Evolutionary conservation across 1,139 yeast genomes (phyloP), one percentile per base, ranked within the genome.

Genomic region (Yamadazyma blattariae): DNA sequence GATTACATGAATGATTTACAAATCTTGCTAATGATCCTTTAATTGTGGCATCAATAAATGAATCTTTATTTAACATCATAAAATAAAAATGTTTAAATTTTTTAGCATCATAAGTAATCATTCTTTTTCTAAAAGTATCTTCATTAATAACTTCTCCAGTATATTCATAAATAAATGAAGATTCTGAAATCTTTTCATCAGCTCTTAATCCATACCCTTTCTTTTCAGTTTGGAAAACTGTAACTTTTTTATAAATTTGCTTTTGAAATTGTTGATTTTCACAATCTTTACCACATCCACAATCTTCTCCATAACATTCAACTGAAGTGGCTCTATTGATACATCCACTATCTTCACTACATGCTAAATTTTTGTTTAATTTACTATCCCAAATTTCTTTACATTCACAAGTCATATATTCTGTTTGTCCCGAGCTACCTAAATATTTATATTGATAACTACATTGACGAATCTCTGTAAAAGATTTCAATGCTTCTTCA

Each of bases 31-130:
- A 61, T 16, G 90, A 79, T 3, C 97, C 98, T 59, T 77, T 84
- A 33, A 74, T 68, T 2, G 97, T 90, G 32, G 98, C 98, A 60
- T 92, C 98, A 40, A 92, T 87, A 54, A 88, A 92, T 52, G 92
- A 92, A 43, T 89, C 90, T 52, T 82, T 85, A 50, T 88, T 95
- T 44, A 92, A 74, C 97, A 89, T 89, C 98, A 92, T 92, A 59
- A 92, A 92, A 59, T 92, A 92, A 51, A 92, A 92, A 60, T 92
- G 98, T 57, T 77, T 79, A 46, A 83, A 72, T n/a, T 82, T 78
- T 45, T 74, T 72, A 24, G 67, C 59, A 52, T 85, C 94, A 57
- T 92, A 92, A 31, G 74, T 76, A 35, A 76, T 66, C 82, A 84
- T 85, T 43, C 97, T 73, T 35, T 70, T 68, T 38, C 88, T 69